Evolutionary conservation across 139 green algal species (phyloP).

Genomic region (Chlorella sorokiniana): DNA sequence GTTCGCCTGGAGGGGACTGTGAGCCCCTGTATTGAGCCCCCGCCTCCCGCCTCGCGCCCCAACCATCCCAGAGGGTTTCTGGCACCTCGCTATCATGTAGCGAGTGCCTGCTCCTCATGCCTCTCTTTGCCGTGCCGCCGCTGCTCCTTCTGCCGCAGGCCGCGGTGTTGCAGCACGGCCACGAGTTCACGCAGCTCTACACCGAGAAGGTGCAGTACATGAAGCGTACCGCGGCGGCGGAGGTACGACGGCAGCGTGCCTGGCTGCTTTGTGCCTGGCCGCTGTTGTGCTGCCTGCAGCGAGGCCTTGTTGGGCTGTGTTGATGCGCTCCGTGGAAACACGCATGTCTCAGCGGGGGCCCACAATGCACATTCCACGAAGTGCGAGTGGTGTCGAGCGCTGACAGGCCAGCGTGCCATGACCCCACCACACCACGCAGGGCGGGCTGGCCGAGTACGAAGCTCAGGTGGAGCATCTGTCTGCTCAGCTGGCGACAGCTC

Average conservation of each 20-base stretch:
- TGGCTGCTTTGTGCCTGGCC: background rate
- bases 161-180: background rate
- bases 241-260: background rate
- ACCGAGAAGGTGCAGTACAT: conserved; percentile 17
- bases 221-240: conserved; percentile 1
- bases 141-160: background rate
- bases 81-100: too few relatives aligned
- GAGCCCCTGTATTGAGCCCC: too few relatives aligned
- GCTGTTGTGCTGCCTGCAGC: background rate
- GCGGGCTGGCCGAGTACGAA: background rate
- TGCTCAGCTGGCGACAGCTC: background rate
- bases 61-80: too few relatives aligned
- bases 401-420: background rate
- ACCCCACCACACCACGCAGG: too few relatives aligned
- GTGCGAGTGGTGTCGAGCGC: too few relatives aligned
- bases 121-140: background rate
- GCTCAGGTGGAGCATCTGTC: background rate
- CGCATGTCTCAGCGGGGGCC: too few relatives aligned
- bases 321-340: too few relatives aligned
- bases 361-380: too few relatives aligned
- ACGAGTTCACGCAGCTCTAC: background rate
- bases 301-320: background rate
- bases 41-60: too few relatives aligned
- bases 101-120: background rate
- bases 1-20: too few relatives aligned